These are phyloP conservation scores for Pilaira anomala DNA, from an alignment of 192 early-diverging fungal genomes.

Conservation along the genomic window DNA sequence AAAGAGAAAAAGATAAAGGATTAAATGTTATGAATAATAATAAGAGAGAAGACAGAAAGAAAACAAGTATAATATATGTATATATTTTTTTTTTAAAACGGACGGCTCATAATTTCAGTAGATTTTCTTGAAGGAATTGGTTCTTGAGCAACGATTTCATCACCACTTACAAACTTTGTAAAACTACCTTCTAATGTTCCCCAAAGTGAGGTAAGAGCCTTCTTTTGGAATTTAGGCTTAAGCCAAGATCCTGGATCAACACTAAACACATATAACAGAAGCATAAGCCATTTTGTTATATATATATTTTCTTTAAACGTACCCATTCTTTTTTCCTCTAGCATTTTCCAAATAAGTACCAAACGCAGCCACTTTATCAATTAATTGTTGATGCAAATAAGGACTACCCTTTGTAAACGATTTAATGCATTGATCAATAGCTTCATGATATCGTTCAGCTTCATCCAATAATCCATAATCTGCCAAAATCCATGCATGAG, in stretches of 20 bases:
- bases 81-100: background rate
- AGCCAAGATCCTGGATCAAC: slow-evolving; percentile 36
- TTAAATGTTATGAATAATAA: too few species aligned
- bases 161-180: slow-evolving; percentile 60
- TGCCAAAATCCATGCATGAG: slow-evolving; percentile 74
- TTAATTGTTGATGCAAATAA: slow-evolving; percentile 60
- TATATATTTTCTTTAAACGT: background rate
- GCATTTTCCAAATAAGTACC: slow-evolving; percentile 14
- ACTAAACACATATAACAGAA: slow-evolving; percentile 8
- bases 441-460: slow-evolving; percentile 76
- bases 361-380: slow-evolving; percentile 69
- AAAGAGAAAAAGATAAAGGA: too few species aligned
- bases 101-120: slow-evolving; percentile 35
- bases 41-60: too few species aligned
- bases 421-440: slow-evolving; percentile 70
- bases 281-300: background rate
- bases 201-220: slow-evolving; percentile 54
- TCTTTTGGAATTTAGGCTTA: slow-evolving; percentile 52
- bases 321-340: slow-evolving; percentile 10
- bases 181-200: slow-evolving; percentile 56
- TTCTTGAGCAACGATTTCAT: slow-evolving; percentile 42
- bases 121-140: slow-evolving; percentile 31
- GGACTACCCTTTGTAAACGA: slow-evolving; percentile 73
- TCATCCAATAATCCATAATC: slow-evolving; percentile 77
- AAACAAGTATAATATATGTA: slow-evolving; percentile 1